Conservation (phyloP, 164 flowering plant genomes). For the Kingdonia uniflora region DNA sequence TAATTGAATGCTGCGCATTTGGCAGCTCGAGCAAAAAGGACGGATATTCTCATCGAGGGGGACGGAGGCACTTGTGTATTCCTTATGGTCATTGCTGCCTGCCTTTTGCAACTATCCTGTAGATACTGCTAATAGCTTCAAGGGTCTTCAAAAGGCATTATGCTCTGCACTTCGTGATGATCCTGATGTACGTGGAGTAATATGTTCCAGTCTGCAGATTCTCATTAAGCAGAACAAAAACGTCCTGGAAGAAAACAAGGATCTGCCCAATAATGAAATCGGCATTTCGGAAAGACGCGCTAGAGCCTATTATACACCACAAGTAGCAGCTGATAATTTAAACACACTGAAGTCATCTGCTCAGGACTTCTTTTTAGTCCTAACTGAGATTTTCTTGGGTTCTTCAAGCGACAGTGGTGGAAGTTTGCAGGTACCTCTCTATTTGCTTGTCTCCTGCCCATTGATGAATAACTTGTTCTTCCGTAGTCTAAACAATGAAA, state of each 20-base stretch:
- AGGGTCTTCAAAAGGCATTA: slow-evolving; percentile 36
- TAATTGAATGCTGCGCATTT: slow-evolving; percentile 10
- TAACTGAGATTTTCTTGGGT: slow-evolving; percentile 42
- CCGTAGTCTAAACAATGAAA: too few species aligned
- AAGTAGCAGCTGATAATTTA: slow-evolving; percentile 59
- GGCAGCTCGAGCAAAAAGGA: slow-evolving; percentile 72
- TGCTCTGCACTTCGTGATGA: slow-evolving; percentile 49
- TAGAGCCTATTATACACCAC: slow-evolving; percentile 39
- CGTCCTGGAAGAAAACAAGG: slow-evolving; percentile 30
- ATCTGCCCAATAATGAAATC: slow-evolving; percentile 21
- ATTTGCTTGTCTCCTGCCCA: too few species aligned
- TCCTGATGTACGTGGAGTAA: slow-evolving; percentile 57
- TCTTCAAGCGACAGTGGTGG: slow-evolving; percentile 64
- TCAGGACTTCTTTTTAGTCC: slow-evolving; percentile 35
- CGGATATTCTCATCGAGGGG: slow-evolving; percentile 52
- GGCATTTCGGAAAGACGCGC: slow-evolving; percentile 40
- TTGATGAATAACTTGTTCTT: too few species aligned
- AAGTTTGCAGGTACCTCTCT: slow-evolving; percentile 62
- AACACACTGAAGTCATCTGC: slow-evolving; percentile 45
- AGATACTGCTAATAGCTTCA: slow-evolving; percentile 76
- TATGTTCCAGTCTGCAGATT: slow-evolving; percentile 74
- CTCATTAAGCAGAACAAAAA: slow-evolving; percentile 77
- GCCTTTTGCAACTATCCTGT: slow-evolving; percentile 90
- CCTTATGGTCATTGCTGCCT: slow-evolving; percentile 87
- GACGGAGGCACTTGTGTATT: slow-evolving; percentile 54